Conservation (phyloP, 2,329 filamentous ascomycete genomes). For the Botrytis medusae region DNA sequence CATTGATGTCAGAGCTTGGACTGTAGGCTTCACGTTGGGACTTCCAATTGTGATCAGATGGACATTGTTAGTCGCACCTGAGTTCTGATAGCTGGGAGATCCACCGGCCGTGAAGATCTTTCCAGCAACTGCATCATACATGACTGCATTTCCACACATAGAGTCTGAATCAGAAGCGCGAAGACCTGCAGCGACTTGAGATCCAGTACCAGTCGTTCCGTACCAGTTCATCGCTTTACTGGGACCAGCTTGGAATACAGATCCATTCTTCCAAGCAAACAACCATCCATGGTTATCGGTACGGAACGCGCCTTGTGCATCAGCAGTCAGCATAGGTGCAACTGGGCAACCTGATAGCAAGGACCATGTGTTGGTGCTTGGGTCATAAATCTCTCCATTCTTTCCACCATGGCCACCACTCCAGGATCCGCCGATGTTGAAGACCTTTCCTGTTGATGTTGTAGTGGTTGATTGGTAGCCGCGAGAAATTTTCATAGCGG, state of each 20-base stretch:
- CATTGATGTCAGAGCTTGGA: constrained; percentile 43
- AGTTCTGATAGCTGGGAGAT: constrained; percentile 46
- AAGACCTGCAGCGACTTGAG: constrained; percentile 44
- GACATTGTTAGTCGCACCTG: constrained; percentile 46
- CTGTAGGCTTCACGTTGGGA: constrained; percentile 33
- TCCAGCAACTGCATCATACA: constrained; percentile 56
- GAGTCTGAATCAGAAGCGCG: constrained; percentile 48
- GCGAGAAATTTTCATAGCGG: constrained; percentile 16
- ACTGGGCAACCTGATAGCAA: constrained; percentile 46
- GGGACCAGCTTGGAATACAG: constrained; percentile 34
- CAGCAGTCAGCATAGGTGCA: constrained; percentile 51
- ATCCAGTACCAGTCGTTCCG: constrained; percentile 46
- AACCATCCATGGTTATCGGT: constrained; percentile 55
- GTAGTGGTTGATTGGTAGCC: constrained; percentile 20
- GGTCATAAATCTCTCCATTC: constrained; percentile 56
- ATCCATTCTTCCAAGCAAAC: constrained; percentile 33
- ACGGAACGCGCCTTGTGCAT: constrained; percentile 46
- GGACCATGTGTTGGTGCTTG: constrained; percentile 48
- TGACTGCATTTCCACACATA: constrained; percentile 57
- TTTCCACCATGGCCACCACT: constrained; percentile 51
- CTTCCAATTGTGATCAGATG: constrained; percentile 51
- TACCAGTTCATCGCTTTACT: constrained; percentile 57
- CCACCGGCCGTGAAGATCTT: constrained; percentile 57
- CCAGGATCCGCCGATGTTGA: constrained; percentile 57
- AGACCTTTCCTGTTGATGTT: constrained; percentile 47